A percentile compares a stretch with the other conserved stretches of the same genome.
phyloP scores from a whole-genome alignment of 2,329 filamentous ascomycete genomes.

The Dryadomyces quercivorus region DNA sequence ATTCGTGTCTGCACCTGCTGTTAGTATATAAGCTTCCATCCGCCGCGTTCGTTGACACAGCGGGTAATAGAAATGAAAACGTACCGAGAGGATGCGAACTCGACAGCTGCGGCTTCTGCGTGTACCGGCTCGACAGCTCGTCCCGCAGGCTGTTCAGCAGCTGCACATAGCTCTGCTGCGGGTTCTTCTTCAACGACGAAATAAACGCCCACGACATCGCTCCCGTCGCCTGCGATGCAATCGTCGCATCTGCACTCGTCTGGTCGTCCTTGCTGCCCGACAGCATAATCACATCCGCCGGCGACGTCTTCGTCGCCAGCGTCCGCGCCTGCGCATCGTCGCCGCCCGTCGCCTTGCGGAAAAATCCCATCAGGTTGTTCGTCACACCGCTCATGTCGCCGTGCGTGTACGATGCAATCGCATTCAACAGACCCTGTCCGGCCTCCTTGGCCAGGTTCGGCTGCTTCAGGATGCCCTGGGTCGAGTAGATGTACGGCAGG shows the following conservation, averaged over 20 bases:
- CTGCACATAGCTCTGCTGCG: slow-evolving; percentile 95
- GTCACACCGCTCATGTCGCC: slow-evolving; percentile 78
- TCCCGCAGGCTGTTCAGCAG: slow-evolving; percentile 93
- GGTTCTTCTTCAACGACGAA: slow-evolving; percentile 84
- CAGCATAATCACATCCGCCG: slow-evolving; percentile 95
- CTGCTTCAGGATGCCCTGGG: slow-evolving; percentile 56
- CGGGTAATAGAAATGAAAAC: slow-evolving; percentile 15
- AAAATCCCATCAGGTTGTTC: slow-evolving; percentile 65
- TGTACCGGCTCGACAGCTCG: slow-evolving; percentile 76
- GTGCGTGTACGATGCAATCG: slow-evolving; percentile 44
- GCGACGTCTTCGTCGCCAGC: slow-evolving; percentile 79
- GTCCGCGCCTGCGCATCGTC: slow-evolving; percentile 72
- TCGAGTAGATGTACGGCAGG: slow-evolving; percentile 57
- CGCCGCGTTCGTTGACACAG: not conserved
- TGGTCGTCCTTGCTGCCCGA: slow-evolving; percentile 94
- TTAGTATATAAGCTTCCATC: slow-evolving; percentile 9
- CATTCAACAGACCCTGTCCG: slow-evolving; percentile 49
- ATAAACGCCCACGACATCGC: slow-evolving; percentile 99
- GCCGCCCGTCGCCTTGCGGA: slow-evolving; percentile 79
- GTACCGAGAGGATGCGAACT: slow-evolving; percentile 93
- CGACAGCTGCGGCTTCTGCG: slow-evolving; percentile 91
- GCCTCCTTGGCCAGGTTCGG: slow-evolving; percentile 58
- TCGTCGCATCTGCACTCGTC: slow-evolving; percentile 90
- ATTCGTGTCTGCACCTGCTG: slow-evolving; percentile 40
- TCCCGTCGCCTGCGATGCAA: slow-evolving; percentile 80